A percentile compares a stretch with the other conserved stretches of the same genome.
These are phyloP conservation scores for Hexamita inflata DNA, from an alignment of 208 protist species.

Conservation along the genomic window DNA sequence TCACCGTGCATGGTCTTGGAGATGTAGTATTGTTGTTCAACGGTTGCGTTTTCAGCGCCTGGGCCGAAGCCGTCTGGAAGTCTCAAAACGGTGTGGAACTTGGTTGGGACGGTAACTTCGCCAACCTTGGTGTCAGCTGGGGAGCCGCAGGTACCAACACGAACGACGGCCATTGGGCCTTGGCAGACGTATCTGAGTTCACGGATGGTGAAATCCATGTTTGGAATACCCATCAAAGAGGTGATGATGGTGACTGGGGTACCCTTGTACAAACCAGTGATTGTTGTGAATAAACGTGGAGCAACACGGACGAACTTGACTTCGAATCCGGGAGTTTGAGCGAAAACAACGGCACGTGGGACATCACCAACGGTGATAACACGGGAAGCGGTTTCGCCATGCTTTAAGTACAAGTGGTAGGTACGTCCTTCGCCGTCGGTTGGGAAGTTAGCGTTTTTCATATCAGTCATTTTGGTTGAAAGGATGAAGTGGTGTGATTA, in stretches of 20 bases:
- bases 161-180: conserved; percentile 43
- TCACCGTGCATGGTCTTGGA: background rate
- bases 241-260: conserved; percentile 47
- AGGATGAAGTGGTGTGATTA: too few species aligned
- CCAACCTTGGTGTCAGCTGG: conserved; percentile 38
- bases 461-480: conserved; percentile 13
- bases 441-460: conserved; percentile 46
- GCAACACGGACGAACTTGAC: conserved; percentile 8
- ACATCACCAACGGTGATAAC: conserved; percentile 47
- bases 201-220: conserved; percentile 52
- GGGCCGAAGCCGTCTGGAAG: conserved; percentile 34
- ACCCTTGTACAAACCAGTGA: conserved; percentile 44
- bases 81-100: conserved; percentile 5
- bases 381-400: conserved; percentile 43
- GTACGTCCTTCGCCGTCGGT: conserved; percentile 42
- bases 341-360: conserved; percentile 28
- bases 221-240: conserved; percentile 49
- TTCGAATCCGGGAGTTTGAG: conserved; percentile 32
- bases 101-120: conserved; percentile 33
- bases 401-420: conserved; percentile 49
- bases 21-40: conserved; percentile 6
- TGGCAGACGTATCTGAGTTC: conserved; percentile 43
- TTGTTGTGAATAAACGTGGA: conserved; percentile 39
- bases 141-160: conserved; percentile 50
- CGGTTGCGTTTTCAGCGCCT: background rate